A percentile compares a stretch with the other conserved stretches of the same genome.
Evolutionary conservation across 2,329 filamentous ascomycete genomes (phyloP).

Genomic region (Aspergillus brunneoviolaceus): DNA sequence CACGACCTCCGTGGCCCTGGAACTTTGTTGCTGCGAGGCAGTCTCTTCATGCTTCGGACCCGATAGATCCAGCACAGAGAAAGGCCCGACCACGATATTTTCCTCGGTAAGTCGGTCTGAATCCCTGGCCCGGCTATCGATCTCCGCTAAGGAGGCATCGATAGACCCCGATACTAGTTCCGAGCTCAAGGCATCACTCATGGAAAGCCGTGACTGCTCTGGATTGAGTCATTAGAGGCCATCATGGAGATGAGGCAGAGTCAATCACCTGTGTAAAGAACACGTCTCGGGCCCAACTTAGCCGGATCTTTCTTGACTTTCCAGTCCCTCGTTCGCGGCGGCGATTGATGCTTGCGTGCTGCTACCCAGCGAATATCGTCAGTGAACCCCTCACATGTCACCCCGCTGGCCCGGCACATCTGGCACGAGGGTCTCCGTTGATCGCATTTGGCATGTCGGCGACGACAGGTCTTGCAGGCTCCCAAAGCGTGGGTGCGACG

Average conservation of each 20-base stretch:
- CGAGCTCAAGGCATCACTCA: constrained; percentile 30
- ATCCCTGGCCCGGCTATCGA: constrained; percentile 30
- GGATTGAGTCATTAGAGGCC: neutral
- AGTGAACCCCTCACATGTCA: constrained; percentile 33
- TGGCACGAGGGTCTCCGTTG: constrained; percentile 34
- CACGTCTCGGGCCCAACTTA: constrained; percentile 25
- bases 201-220: constrained; percentile 32
- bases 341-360: neutral
- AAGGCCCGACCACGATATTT: constrained; percentile 32
- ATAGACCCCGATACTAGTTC: constrained; percentile 32
- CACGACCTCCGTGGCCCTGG: neutral
- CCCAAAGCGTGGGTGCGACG: constrained; percentile 34
- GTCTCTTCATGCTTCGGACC: neutral
- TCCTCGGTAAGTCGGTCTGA: constrained; percentile 12
- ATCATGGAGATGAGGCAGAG: neutral
- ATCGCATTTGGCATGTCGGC: constrained; percentile 40
- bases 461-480: constrained; percentile 36
- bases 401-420: constrained; percentile 29
- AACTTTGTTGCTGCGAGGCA: neutral
- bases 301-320: constrained; percentile 9
- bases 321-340: constrained; percentile 5
- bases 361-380: constrained; percentile 33
- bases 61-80: constrained; percentile 30
- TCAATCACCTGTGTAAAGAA: constrained; percentile 33
- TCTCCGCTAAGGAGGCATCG: constrained; percentile 33